phyloP scores from a whole-genome alignment of 169 alveolate species.

The Prorocentrum cordatum region DNA sequence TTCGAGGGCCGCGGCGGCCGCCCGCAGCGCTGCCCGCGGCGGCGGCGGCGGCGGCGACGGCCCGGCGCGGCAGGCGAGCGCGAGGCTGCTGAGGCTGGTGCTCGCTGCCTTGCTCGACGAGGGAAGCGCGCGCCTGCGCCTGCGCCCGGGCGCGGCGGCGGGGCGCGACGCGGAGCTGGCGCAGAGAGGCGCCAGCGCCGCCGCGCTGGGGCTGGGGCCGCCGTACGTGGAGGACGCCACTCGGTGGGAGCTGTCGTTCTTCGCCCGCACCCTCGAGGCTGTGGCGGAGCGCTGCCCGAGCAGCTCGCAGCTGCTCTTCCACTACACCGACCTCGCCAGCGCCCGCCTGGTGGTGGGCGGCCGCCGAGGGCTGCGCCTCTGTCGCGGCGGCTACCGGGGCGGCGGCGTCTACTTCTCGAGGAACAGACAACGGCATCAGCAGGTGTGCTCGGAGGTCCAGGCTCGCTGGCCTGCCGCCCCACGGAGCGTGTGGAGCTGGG shows the following conservation, averaged over 20 bases:
- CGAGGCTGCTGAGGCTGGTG: no score
- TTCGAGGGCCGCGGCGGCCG: no score
- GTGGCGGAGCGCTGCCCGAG: background rate
- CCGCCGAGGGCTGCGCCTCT: background rate
- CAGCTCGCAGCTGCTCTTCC: background rate
- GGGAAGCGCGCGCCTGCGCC: no score
- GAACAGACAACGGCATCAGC: background rate
- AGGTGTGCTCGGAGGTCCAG: background rate
- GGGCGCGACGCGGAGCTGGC: no score
- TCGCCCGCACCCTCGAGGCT: background rate
- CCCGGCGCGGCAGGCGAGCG: no score
- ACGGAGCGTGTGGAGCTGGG: background rate
- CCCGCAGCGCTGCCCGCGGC: no score
- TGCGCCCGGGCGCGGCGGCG: no score
- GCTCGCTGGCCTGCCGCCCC: background rate
- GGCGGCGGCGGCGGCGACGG: no score
- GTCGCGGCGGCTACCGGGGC: constrained; percentile 31
- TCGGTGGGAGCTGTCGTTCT: background rate
- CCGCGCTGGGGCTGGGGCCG: background rate
- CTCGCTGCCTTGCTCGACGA: no score
- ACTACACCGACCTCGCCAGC: constrained; percentile 36
- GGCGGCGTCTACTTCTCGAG: constrained; percentile 38
- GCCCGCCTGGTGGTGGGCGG: background rate
- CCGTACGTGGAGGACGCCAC: background rate
- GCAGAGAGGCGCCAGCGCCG: no score